Base-by-base conservation (phyloP, 2,329 filamentous ascomycete species). In the Ceratocystis papillata region DNA sequence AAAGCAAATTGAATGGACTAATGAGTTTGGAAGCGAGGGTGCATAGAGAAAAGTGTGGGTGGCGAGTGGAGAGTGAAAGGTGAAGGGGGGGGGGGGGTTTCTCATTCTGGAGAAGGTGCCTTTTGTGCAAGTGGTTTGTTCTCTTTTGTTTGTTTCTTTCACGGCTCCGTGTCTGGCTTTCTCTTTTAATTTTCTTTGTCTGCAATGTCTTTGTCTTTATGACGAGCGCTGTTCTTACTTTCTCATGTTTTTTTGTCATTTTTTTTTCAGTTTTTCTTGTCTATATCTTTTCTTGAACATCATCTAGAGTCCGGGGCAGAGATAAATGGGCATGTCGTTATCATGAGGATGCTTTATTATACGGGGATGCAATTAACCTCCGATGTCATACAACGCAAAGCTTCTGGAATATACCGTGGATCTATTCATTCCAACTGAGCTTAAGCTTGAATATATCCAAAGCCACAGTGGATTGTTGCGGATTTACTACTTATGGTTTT, bases 11-110 rank as follows among this genome's bases (percentile, higher is more conserved):
- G 91, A 96, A 57, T 99, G 94, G 94, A 99, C 94, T 8, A 83
- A 87, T 72, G 92, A 97, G 77, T 97, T 97, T 77, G 93, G 93
- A 66, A 96, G 90, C 74, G 93, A 96, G 75, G 93, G 93, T 20
- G 79, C 80, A 70, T 83, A 70, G 48, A 37, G 46, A 41, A 33
- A 41, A 41, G 37, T 10, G 37, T 41, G 10, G 8, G 8, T 12
- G 37, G 8, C 10, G 37, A 12, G 10, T 41, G 37, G 3, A 41
- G 37, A 41, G 37, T 12, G 37, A 41, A 41, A 12, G 10, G 37
- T 41, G 37, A 41, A 41, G 37, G 10, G 33, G 33, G 37, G 10
- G 33, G 37, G 10, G 33, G 33, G 10, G 10, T 1, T 41, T 41
- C 37, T 41, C 37, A 12, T 41, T 2, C 37, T 41, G 37, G 37